Base-by-base conservation (phyloP, 176 grass and related monocot genomes). In the Saccharum spontaneum region DNA sequence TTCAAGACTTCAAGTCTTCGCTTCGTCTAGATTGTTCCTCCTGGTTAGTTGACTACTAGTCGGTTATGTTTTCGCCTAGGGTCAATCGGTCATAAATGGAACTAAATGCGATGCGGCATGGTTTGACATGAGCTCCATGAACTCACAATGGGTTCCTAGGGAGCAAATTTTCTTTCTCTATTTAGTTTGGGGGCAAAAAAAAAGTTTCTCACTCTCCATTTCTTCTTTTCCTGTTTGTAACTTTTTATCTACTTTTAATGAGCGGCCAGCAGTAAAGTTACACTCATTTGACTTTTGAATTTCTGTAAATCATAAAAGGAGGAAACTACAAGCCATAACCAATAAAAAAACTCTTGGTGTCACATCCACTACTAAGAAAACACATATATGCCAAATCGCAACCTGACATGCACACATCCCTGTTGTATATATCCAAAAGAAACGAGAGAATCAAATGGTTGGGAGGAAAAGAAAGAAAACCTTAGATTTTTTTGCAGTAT, bases 371-470 rank as follows among this genome's bases (percentile, higher is more conserved):
- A 12, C 0, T 69, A 46, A 33, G 82, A 61, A 70, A 76, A 63
- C n/a, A 84, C n/a, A 84, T 0, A 50, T 62, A 75, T 76, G 33
- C 70, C 48, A 50, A 67, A 76, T 67, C 48, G 16, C 46, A 40
- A 69, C 82, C 79, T 14, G 87, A 76, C 78, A 82, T 33, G 55
- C 6, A 64, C 40, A 22, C 41, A 22, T 79, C 75, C 5, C 39
- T 79, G 39, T 64, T 86, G 20, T 45, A 17, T 73, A 49, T 49
- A 69, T 28, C 40, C 41, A 38, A 79, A 86, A 63, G 30, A 79
- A 78, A 71, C 7, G 2, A 34, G 61, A 39, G 15, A 85, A 62
- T 80, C 5, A 31, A 82, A 82, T 12, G 69, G 77, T 62, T 68
- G 24, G 1, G 59, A n/a, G 49, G 33, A 41, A 2, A 12, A 14